A percentile compares a stretch with the other conserved stretches of the same genome.
phyloP scores from a whole-genome alignment of 2,329 filamentous ascomycete genomes.

The Sporothrix mexicana region DNA sequence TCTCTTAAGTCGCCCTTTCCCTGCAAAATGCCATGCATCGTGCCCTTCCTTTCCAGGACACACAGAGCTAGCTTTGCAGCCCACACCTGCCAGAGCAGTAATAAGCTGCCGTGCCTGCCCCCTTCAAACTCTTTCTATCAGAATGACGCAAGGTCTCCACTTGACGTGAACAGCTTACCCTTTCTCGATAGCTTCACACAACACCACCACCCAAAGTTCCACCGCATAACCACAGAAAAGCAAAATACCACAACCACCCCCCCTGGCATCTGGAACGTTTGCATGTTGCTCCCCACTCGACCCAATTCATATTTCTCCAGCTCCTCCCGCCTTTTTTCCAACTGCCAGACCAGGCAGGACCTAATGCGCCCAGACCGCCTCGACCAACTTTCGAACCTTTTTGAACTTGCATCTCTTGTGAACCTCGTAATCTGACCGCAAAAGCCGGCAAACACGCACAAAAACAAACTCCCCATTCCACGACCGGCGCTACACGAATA shows the following conservation, averaged over 20 bases:
- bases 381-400: not conserved
- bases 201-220: not conserved
- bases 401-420: no score
- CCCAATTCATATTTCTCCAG: constrained; percentile 11
- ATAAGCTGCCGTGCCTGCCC: not conserved
- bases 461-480: not conserved
- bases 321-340: constrained; percentile 7
- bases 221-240: not conserved
- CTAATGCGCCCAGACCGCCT: not conserved
- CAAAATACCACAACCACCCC: not conserved
- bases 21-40: not conserved
- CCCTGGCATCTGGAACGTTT: constrained; percentile 6
- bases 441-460: not conserved
- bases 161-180: not conserved
- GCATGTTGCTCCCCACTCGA: not conserved
- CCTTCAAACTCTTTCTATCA: not conserved
- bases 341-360: not conserved
- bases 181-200: constrained; percentile 1
- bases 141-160: constrained; percentile 8
- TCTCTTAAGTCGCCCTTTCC: not conserved
- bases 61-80: not conserved
- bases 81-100: not conserved
- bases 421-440: not conserved
- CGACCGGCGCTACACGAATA: not conserved
- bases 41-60: not conserved